Conservation (phyloP, 2,329 filamentous ascomycete genomes). For the Chaetomiaceae sp. region DNA sequence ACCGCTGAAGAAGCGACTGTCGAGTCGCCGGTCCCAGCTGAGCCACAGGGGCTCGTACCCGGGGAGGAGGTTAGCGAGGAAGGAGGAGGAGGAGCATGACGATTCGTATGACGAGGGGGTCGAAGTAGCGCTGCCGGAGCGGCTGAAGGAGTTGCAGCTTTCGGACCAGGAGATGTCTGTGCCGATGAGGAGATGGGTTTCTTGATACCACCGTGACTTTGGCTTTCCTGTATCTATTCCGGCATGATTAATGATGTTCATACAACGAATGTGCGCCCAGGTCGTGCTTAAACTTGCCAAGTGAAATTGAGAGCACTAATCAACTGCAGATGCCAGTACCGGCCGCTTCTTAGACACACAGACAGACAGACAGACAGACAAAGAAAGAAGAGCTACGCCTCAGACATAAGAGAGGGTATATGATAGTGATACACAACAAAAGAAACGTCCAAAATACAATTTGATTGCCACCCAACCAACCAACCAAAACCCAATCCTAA, state of each 20-base stretch:
- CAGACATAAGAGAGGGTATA: constrained; percentile 16
- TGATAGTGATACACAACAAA: constrained; percentile 14
- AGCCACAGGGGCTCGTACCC: constrained; percentile 1
- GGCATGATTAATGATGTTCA: background rate
- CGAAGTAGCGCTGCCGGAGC: constrained; percentile 20
- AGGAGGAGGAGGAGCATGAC: background rate
- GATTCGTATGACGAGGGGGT: constrained; percentile 22
- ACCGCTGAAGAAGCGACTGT: constrained; percentile 2
- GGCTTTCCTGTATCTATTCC: background rate
- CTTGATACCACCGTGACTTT: constrained; percentile 7
- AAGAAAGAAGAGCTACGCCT: background rate
- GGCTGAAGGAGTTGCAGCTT: constrained; percentile 18
- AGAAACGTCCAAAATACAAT: constrained; percentile 11
- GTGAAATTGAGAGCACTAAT: no score
- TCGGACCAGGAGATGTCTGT: constrained; percentile 4
- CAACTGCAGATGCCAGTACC: no score
- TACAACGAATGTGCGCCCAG: no score
- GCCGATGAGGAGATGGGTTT: constrained; percentile 12
- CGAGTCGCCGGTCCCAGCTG: constrained; percentile 11
- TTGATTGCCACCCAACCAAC: background rate
- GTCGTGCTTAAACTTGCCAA: background rate
- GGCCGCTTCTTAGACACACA: no score
- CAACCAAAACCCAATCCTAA: background rate
- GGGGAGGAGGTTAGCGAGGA: background rate
- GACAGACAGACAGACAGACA: background rate